Evolutionary conservation across 305 asterid species (phyloP).

Genomic region (Plantago lanceolata): DNA sequence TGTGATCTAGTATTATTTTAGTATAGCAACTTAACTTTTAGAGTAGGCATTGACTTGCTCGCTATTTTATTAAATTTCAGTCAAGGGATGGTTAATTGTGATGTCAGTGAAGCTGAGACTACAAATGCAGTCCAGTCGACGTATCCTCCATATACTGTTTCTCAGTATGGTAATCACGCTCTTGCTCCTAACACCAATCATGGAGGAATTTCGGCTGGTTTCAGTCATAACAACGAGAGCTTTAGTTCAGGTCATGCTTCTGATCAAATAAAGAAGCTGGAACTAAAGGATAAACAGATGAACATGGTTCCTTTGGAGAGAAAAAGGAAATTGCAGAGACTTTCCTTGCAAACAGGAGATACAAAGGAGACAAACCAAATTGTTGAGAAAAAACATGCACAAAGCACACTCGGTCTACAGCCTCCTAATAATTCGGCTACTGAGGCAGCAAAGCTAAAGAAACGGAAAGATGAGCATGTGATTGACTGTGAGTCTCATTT

Average conservation of each 20-base stretch:
- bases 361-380: conserved; percentile 48
- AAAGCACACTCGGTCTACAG: conserved; percentile 34
- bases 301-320: conserved; percentile 27
- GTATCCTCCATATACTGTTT: conserved; percentile 38
- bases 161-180: conserved; percentile 35
- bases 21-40: not conserved
- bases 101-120: conserved; percentile 64
- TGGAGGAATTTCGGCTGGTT: conserved; percentile 41
- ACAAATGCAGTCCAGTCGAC: conserved; percentile 49
- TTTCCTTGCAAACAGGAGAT: conserved; percentile 36
- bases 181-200: conserved; percentile 31
- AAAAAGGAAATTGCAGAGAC: conserved; percentile 36
- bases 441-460: conserved; percentile 34
- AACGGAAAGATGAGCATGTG: conserved; percentile 46
- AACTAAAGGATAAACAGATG: conserved; percentile 38
- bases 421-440: conserved; percentile 34
- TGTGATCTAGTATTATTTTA: not conserved
- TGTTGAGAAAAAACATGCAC: conserved; percentile 32
- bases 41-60: conserved; percentile 24
- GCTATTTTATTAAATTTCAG: conserved; percentile 38
- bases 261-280: conserved; percentile 48
- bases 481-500: conserved; percentile 44
- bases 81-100: conserved; percentile 81
- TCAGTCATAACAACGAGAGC: conserved; percentile 32
- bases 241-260: conserved; percentile 26